A percentile compares a stretch with the other conserved stretches of the same genome.
These are phyloP conservation scores for Paspalum notatum DNA, from an alignment of 176 grass and related monocot genomes.

Conservation along the genomic window DNA sequence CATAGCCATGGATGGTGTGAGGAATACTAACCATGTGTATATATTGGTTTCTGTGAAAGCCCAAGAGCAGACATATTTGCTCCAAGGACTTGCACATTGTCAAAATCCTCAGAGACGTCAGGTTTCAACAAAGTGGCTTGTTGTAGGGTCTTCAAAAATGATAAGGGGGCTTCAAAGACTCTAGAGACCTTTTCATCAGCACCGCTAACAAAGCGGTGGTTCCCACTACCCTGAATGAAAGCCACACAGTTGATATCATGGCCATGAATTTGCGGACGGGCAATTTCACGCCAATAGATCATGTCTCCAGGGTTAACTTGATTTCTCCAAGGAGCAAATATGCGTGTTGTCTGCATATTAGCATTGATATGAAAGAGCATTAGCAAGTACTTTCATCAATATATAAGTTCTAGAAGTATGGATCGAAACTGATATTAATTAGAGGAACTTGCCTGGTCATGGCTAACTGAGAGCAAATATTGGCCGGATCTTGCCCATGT, in stretches of 20 bases:
- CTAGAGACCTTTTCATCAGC: constrained; percentile 98
- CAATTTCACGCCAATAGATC: constrained; percentile 76
- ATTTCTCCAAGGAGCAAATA: constrained; percentile 89
- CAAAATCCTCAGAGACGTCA: constrained; percentile 57
- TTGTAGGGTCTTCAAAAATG: constrained; percentile 86
- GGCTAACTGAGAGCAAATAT: constrained; percentile 95
- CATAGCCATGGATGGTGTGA: neutral
- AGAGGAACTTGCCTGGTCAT: constrained; percentile 82
- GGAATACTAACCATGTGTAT: constrained; percentile 70
- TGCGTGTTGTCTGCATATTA: constrained; percentile 74
- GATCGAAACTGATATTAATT: constrained; percentile 21
- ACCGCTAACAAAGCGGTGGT: constrained; percentile 88
- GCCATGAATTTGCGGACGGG: constrained; percentile 83
- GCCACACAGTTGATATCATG: constrained; percentile 94
- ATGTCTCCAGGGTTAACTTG: constrained; percentile 53
- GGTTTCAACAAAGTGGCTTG: constrained; percentile 69
- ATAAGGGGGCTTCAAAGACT: constrained; percentile 92
- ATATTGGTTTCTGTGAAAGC: constrained; percentile 95
- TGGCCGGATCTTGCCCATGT: constrained; percentile 74
- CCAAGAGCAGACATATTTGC: constrained; percentile 99
- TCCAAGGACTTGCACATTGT: constrained; percentile 80
- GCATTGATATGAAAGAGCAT: constrained; percentile 31
- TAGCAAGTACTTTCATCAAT: constrained; percentile 6
- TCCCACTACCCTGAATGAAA: constrained; percentile 74
- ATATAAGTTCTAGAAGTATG: neutral